These are phyloP conservation scores for Phragmites australis DNA, from an alignment of 176 grass and related monocot species.

Conservation along the genomic window DNA sequence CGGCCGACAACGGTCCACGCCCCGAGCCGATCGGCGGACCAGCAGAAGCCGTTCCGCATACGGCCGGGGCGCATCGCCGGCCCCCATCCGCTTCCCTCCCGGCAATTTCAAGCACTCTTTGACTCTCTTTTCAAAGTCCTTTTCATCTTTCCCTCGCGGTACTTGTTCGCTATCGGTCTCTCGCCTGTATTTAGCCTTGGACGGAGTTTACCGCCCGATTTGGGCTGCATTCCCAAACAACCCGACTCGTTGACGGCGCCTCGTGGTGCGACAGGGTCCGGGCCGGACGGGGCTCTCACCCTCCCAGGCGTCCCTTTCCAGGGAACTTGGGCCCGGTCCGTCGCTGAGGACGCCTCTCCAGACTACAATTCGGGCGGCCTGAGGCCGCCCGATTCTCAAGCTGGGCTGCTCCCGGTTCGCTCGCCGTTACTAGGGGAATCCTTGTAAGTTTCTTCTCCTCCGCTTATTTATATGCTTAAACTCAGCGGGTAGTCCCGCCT, in stretches of 20 bases:
- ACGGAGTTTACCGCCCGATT: slow-evolving; percentile 49
- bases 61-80: neutral
- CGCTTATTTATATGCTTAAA: neutral
- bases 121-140: slow-evolving; percentile 75
- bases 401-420: slow-evolving; percentile 37
- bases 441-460: slow-evolving; percentile 39
- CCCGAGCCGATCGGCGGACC: too few relatives aligned
- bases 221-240: slow-evolving; percentile 54
- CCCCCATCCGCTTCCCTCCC: slow-evolving; percentile 65
- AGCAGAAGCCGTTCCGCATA: too few relatives aligned
- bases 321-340: slow-evolving; percentile 31
- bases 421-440: slow-evolving; percentile 45
- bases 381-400: neutral
- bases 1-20: too few relatives aligned
- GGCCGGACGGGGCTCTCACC: slow-evolving; percentile 58
- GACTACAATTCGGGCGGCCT: too few relatives aligned
- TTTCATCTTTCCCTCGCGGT: slow-evolving; percentile 60
- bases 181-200: slow-evolving; percentile 63
- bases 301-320: slow-evolving; percentile 49
- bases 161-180: slow-evolving; percentile 35
- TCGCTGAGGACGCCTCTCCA: too few relatives aligned
- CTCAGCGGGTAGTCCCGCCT: too few relatives aligned
- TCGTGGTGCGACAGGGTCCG: slow-evolving; percentile 52
- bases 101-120: slow-evolving; percentile 65
- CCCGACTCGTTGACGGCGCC: slow-evolving; percentile 48